Base-by-base conservation (phyloP, 2,329 filamentous ascomycete species). In the Fusarium luffae region DNA sequence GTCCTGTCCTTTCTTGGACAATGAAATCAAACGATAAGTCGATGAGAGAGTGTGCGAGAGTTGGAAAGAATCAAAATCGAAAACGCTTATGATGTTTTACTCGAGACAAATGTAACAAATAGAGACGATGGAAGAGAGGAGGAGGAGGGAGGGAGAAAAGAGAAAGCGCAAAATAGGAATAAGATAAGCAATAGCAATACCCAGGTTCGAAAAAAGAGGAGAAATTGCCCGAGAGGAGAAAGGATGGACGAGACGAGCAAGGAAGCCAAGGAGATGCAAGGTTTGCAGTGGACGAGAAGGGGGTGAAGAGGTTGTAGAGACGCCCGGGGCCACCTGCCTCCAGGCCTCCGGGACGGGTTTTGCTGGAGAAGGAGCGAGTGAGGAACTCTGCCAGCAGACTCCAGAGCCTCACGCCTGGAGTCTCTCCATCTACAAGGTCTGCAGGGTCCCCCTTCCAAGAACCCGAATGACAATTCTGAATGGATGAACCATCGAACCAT, bases 1-100 rank as follows among this genome's bases (percentile, higher is more conserved):
- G 72, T 72, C 72, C 68, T 68, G 72, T 72, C 72, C 68, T 66
- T 66, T 18, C 49, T 54, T 25, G 51, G 60, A 65, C 60, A 40
- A 62, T 55, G 52, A 59, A 68, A 60, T 63, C 67, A 68, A 58
- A 49, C 56, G 63, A 55, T 19, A 65, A 62, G 55, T 27, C 42
- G 30, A 48, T 48, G 52, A 61, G 48, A 62, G 62, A 66, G 52
- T 54, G 54, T 59, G 44, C 54, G 32, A 57, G 43, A 70, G 44
- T 46, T 62, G 56, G 47, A 61, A 64, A 41, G 54, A 48, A 51
- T 40, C 12, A 43, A 68, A 60, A 52, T 68, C 44, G 52, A 63
- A 59, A 56, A 74, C 70, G 72, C 70, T 74, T 50, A 25, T 50
- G 37, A 46, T 57, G 41, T 63, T 57, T 63, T 55, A 48, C 28